These are phyloP conservation scores for Leptosphaerulina australis DNA, from an alignment of 2,329 filamentous ascomycete species.

Conservation along the genomic window DNA sequence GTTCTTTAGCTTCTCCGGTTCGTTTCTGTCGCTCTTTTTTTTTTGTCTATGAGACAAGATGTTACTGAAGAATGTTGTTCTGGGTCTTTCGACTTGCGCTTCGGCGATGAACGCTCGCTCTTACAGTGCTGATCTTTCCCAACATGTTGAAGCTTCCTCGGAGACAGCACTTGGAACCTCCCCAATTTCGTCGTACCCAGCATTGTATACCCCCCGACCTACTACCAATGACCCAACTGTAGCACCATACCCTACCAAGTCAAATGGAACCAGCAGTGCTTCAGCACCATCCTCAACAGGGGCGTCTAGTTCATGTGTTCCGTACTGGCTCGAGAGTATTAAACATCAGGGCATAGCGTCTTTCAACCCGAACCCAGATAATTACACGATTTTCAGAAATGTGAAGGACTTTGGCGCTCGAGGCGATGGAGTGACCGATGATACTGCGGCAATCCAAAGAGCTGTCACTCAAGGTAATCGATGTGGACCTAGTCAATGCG, in stretches of 20 bases:
- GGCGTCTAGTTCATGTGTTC: slow-evolving; percentile 27
- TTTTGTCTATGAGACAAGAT: slow-evolving; percentile 10
- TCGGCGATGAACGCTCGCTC: slow-evolving; percentile 25
- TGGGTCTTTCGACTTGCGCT: slow-evolving; percentile 22
- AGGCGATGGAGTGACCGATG: slow-evolving; percentile 44
- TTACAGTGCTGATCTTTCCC: background rate
- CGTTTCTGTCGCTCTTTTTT: slow-evolving; percentile 19
- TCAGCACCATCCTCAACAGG: slow-evolving; percentile 22
- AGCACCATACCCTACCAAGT: slow-evolving; percentile 18
- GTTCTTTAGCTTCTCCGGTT: background rate
- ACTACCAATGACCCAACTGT: slow-evolving; percentile 14
- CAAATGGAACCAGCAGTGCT: slow-evolving; percentile 14
- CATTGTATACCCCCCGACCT: slow-evolving; percentile 5
- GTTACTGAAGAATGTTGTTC: slow-evolving; percentile 16
- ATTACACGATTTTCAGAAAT: slow-evolving; percentile 52
- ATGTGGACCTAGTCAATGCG: slow-evolving; percentile 51
- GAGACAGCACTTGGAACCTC: background rate
- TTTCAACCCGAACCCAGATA: slow-evolving; percentile 47
- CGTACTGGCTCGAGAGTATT: slow-evolving; percentile 52
- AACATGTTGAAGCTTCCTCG: background rate
- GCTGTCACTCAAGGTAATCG: slow-evolving; percentile 51
- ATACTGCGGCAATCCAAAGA: slow-evolving; percentile 61
- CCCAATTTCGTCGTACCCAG: background rate
- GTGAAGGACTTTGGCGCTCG: slow-evolving; percentile 52
- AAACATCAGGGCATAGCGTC: slow-evolving; percentile 50